Base-by-base conservation (phyloP, 2,329 filamentous ascomycete genomes). In the Teratosphaeria zuluensis region DNA sequence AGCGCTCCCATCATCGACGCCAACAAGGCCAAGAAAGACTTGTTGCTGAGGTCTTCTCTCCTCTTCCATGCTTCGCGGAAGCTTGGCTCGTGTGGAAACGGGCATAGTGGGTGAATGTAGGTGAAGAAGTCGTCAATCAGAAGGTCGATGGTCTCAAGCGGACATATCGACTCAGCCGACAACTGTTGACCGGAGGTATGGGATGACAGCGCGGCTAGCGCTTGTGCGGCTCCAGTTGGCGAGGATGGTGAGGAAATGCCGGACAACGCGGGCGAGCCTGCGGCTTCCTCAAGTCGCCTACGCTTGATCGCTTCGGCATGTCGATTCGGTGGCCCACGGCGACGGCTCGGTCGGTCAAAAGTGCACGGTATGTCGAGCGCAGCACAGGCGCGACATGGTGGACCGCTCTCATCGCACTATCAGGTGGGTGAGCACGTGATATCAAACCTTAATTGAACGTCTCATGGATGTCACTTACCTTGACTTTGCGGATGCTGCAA, bases 61-160 rank as follows among this genome's bases (percentile, higher is more conserved):
- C 80, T 80, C 7, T 79, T 79, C 70, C 90, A 88, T 1, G 84
- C 84, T 61, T 84, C 81, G 24, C 87, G 81, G 70, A 92, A 91
- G 3, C 86, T 88, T 0, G 87, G 87, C 69, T 91, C 87, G 71
- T 92, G 88, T 0, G 88, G 88, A 59, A 92, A 91, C 0, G 88
- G 88, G 59, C 83, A 83, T 8, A 92, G 79, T 1, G 88, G 88
- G 65, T 91, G 87, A 56, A 91, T 86, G 70, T 90, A 90, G 19
- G 86, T 90, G 74, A 91, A 92, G 78, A 89, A 92, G 74, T 92
- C 88, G 70, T 91, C 86, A 59, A 92, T 82, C 16, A 91, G 78
- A 1, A 86, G 79, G 66, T 87, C 81, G 56, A 92, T 75, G 11
- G 86, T 83, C 7, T 83, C 81, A 71, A 86, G 78, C 0, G 88